Conservation (phyloP, 2,329 filamentous ascomycete species). For the Cercospora beticola region DNA sequence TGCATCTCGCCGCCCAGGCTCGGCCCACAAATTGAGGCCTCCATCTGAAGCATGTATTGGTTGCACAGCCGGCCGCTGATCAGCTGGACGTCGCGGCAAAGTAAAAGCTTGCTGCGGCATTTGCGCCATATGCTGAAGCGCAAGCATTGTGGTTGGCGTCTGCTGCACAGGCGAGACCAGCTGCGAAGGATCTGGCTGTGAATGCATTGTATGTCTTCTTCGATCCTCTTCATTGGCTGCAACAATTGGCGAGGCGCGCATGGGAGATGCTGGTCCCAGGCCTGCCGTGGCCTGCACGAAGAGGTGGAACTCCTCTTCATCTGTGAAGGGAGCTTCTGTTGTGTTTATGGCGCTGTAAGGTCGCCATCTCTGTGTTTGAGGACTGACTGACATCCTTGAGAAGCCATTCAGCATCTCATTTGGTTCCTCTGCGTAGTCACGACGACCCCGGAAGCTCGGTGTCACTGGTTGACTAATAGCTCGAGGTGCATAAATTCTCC, state of each 20-base stretch:
- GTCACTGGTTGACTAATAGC: slow-evolving; percentile 34
- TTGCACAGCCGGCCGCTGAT: slow-evolving; percentile 2
- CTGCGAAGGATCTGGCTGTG: neutral
- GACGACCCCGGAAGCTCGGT: slow-evolving; percentile 5
- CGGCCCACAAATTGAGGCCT: slow-evolving; percentile 28
- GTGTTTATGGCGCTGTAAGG: slow-evolving; percentile 17
- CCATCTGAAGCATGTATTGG: slow-evolving; percentile 10
- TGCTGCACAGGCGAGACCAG: slow-evolving; percentile 28
- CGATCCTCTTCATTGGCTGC: slow-evolving; percentile 2
- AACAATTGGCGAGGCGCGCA: slow-evolving; percentile 6
- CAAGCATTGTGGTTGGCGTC: slow-evolving; percentile 30
- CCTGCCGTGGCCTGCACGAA: slow-evolving; percentile 38
- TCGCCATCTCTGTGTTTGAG: slow-evolving; percentile 19
- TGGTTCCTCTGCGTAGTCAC: slow-evolving; percentile 4
- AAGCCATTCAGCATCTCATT: slow-evolving; percentile 17
- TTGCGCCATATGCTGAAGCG: slow-evolving; percentile 31
- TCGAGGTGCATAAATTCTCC: slow-evolving; percentile 17
- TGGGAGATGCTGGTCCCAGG: slow-evolving; percentile 30
- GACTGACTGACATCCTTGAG: slow-evolving; percentile 25
- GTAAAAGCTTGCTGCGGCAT: slow-evolving; percentile 23
- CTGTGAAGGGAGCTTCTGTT: slow-evolving; percentile 31
- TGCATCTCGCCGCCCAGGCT: slow-evolving; percentile 20
- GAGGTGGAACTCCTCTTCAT: slow-evolving; percentile 34
- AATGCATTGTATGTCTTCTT: neutral
- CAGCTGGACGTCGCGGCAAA: slow-evolving; percentile 9